phyloP scores from a whole-genome alignment of 306 rosid species.

The Sicyos edulis region DNA sequence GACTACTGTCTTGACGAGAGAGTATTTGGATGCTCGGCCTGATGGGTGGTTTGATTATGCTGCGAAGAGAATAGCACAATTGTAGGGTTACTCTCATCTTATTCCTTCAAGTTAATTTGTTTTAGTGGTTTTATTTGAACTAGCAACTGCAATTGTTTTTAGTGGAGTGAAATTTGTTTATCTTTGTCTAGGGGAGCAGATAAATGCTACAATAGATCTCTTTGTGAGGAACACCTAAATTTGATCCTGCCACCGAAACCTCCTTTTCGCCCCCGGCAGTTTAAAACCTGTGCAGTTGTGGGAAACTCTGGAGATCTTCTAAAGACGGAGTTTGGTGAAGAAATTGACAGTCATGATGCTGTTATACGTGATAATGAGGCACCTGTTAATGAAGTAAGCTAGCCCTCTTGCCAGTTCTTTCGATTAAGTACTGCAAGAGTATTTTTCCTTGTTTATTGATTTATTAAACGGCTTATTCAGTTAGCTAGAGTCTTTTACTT shows the following conservation, averaged over 20 bases:
- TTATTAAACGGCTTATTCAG: not conserved
- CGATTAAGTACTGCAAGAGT: not conserved
- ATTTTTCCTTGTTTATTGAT: conserved; percentile 3
- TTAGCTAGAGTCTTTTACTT: conserved; percentile 1
- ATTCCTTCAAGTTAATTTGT: conserved; percentile 17
- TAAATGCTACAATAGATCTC: conserved; percentile 68
- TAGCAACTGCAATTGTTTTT: not conserved
- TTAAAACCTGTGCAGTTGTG: conserved; percentile 83
- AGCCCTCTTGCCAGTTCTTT: conserved; percentile 11
- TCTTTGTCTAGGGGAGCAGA: conserved; percentile 50
- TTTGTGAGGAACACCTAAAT: conserved; percentile 84
- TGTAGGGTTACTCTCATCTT: conserved; percentile 43
- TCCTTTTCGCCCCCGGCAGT: conserved; percentile 86
- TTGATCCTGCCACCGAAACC: conserved; percentile 76
- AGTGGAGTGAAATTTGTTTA: conserved; percentile 13
- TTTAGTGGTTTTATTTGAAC: not conserved
- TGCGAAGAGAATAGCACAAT: conserved; percentile 77
- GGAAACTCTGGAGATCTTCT: conserved; percentile 98
- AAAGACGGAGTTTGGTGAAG: conserved; percentile 71
- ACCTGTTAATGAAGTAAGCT: conserved; percentile 79
- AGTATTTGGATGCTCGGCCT: conserved; percentile 80
- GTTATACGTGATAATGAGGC: conserved; percentile 96
- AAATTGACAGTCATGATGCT: conserved; percentile 87
- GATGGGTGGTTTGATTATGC: conserved; percentile 92
- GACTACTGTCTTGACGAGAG: conserved; percentile 93